These are phyloP conservation scores for Talaromyces sp. DNA, from an alignment of 2,329 filamentous ascomycete genomes.

Conservation along the genomic window DNA sequence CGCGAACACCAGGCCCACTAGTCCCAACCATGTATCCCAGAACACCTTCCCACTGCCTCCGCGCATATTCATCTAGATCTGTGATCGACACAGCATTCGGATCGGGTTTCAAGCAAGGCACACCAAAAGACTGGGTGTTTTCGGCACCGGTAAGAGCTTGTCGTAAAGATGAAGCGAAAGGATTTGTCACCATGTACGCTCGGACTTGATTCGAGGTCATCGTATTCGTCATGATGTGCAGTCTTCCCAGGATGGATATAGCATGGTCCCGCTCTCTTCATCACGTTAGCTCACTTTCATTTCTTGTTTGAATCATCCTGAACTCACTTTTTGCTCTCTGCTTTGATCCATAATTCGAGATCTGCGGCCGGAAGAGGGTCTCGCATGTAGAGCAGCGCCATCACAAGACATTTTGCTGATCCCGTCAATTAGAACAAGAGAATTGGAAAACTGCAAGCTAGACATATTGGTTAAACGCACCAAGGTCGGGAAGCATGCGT, in stretches of 20 bases:
- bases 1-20: conserved; percentile 47
- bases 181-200: conserved; percentile 72
- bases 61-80: conserved; percentile 80
- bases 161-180: conserved; percentile 79
- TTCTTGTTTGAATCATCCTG: neutral
- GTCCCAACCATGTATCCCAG: conserved; percentile 84
- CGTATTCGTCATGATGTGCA: conserved; percentile 78
- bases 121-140: conserved; percentile 82
- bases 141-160: conserved; percentile 85
- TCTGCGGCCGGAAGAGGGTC: conserved; percentile 73
- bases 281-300: conserved; percentile 2
- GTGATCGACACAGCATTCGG: conserved; percentile 63
- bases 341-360: conserved; percentile 81
- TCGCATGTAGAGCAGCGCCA: conserved; percentile 90
- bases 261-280: conserved; percentile 76
- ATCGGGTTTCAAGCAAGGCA: conserved; percentile 66
- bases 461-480: conserved; percentile 46
- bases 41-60: conserved; percentile 91
- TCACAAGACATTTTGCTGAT: conserved; percentile 87
- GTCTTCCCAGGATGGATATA: conserved; percentile 71
- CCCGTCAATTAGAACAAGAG: neutral
- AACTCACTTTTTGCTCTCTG: conserved; percentile 56
- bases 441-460: neutral
- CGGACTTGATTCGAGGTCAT: conserved; percentile 59
- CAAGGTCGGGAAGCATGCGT: conserved; percentile 90